Percentiles rank a stretch among this genome's conserved stretches.
Evolutionary conservation across 208 protist genomes (phyloP).

Genomic region (Kentomonas sorsogonicus): DNA sequence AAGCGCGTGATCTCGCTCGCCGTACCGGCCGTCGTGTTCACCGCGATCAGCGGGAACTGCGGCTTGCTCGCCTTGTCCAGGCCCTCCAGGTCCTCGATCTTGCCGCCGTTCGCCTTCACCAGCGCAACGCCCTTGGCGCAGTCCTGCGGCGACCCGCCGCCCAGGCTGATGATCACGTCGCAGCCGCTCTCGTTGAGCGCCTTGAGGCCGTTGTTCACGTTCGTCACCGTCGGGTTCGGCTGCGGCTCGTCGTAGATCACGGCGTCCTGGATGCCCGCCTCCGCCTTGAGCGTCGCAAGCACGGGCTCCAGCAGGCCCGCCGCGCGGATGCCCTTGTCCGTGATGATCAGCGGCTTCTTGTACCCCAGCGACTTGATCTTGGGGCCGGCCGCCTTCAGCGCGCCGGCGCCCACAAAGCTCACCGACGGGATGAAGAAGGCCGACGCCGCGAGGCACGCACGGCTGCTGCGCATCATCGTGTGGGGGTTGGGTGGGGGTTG

Average conservation of each 20-base stretch:
- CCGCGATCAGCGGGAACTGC: constrained; percentile 59
- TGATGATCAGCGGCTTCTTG: constrained; percentile 67
- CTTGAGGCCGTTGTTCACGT: constrained; percentile 49
- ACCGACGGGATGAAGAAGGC: constrained; percentile 56
- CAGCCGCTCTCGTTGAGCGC: constrained; percentile 40
- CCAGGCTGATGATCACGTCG: constrained; percentile 71
- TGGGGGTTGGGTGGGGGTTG: too few species aligned
- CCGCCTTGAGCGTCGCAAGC: constrained; percentile 40
- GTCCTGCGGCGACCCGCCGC: constrained; percentile 86
- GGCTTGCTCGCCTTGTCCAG: constrained; percentile 38
- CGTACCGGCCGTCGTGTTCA: constrained; percentile 88
- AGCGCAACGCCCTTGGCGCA: constrained; percentile 79
- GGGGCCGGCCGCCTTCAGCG: constrained; percentile 41
- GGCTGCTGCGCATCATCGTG: too few species aligned
- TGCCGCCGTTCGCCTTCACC: constrained; percentile 65
- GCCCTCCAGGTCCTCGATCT: constrained; percentile 56
- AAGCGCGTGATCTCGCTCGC: constrained; percentile 89
- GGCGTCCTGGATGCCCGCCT: constrained; percentile 39
- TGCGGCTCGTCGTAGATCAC: constrained; percentile 54
- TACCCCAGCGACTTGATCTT: constrained; percentile 55
- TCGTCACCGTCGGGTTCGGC: constrained; percentile 57
- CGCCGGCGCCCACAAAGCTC: constrained; percentile 53
- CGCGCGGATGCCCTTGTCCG: constrained; percentile 50
- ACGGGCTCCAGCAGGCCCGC: constrained; percentile 52
- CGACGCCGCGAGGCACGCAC: constrained; percentile 32